Conservation (phyloP, 257 asterid species). For the Primulina tabacum region DNA sequence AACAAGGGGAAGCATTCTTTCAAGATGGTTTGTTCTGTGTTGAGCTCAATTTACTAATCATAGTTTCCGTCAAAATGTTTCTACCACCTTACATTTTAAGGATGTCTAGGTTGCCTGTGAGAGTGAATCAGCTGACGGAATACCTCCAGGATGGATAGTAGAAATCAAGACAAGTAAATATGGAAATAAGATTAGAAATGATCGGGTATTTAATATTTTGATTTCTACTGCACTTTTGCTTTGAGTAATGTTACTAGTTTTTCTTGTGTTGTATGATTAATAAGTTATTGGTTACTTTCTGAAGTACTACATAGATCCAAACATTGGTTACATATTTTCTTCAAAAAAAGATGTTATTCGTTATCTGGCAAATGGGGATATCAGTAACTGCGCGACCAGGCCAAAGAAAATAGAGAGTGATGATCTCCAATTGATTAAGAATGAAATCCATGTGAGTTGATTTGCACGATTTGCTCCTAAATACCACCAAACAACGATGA, state of each 20-base stretch:
- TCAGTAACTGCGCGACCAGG: conserved; percentile 39
- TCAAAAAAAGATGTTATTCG: conserved; percentile 66
- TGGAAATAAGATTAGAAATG: conserved; percentile 39
- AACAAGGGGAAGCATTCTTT: conserved; percentile 15
- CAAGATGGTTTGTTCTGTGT: conserved; percentile 35
- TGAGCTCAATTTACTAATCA: conserved; percentile 21
- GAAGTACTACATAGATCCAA: conserved; percentile 70
- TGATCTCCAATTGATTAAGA: conserved; percentile 20
- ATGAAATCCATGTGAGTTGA: conserved; percentile 43
- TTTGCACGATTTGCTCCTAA: not conserved
- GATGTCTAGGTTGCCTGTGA: conserved; percentile 36
- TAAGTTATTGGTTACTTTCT: conserved; percentile 13
- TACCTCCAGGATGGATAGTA: conserved; percentile 77
- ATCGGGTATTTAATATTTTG: conserved; percentile 45
- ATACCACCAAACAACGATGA: not conserved
- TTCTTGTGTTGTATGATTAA: not conserved
- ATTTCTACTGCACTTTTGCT: not conserved
- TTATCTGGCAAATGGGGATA: conserved; percentile 52
- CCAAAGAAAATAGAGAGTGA: conserved; percentile 41
- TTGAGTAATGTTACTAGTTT: conserved; percentile 2
- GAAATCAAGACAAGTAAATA: conserved; percentile 43
- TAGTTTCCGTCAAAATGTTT: conserved; percentile 15
- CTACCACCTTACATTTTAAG: conserved; percentile 24
- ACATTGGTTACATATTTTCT: conserved; percentile 51
- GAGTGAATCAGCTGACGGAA: conserved; percentile 36